These are phyloP conservation scores for Hermanozyma aechmeae DNA, from an alignment of 805 yeast species.

Conservation along the genomic window DNA sequence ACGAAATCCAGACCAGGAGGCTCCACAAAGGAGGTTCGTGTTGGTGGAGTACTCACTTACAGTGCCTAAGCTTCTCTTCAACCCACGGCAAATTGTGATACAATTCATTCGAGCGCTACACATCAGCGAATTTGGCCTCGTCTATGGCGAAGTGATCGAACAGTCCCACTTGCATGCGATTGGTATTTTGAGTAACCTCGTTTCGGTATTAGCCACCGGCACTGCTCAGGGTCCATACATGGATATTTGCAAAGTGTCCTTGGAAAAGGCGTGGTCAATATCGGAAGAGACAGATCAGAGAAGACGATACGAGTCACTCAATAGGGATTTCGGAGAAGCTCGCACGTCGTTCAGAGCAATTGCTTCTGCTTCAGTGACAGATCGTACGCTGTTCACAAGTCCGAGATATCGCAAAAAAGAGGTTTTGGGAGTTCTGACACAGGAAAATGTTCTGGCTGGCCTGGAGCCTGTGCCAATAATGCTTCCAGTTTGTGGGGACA, in stretches of 20 bases:
- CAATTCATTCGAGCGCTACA: slow-evolving; percentile 6
- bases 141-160: slow-evolving; percentile 20
- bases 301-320: no score
- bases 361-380: background rate
- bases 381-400: slow-evolving; percentile 1
- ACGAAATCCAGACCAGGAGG: no score
- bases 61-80: slow-evolving; percentile 5
- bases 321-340: no score
- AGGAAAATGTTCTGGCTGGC: background rate
- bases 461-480: slow-evolving; percentile 2
- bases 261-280: slow-evolving; percentile 24
- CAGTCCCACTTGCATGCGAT: slow-evolving; percentile 17
- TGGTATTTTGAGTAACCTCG: slow-evolving; percentile 10
- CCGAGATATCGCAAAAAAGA: slow-evolving; percentile 4
- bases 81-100: slow-evolving; percentile 6
- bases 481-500: background rate
- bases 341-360: no score
- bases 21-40: slow-evolving; percentile 4
- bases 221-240: background rate
- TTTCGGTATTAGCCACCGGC: slow-evolving; percentile 5
- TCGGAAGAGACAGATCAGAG: no score
- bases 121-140: slow-evolving; percentile 9
- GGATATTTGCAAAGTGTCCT: slow-evolving; percentile 5
- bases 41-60: slow-evolving; percentile 15
- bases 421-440: slow-evolving; percentile 1